Evolutionary conservation across 1,139 yeast genomes (phyloP).

Genomic region (Wickerhamiella infanticola): DNA sequence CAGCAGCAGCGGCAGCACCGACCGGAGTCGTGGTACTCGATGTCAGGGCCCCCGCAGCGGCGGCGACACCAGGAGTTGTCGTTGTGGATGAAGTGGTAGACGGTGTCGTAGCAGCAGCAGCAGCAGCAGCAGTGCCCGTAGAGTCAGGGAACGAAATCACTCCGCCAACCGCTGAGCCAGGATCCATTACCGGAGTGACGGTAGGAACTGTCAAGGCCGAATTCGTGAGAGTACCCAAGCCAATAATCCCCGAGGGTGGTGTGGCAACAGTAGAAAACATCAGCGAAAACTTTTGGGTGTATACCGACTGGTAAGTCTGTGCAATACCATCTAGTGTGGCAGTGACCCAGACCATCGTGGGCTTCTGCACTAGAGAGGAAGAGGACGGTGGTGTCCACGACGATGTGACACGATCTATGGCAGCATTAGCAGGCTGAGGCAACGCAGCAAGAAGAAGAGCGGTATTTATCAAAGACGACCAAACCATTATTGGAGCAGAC

Average conservation of each 20-base stretch:
- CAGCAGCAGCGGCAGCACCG: conserved; percentile 4
- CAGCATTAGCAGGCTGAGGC: neutral
- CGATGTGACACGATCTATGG: neutral
- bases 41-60: conserved; percentile 3
- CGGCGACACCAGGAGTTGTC: neutral
- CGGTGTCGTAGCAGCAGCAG: neutral
- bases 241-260: conserved; percentile 39
- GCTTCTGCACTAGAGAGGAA: conserved; percentile 5
- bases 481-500: neutral
- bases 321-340: conserved; percentile 3
- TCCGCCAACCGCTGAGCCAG: neutral
- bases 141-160: neutral
- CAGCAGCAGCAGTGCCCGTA: neutral
- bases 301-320: conserved; percentile 17
- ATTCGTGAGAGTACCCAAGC: conserved; percentile 30
- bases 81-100: neutral
- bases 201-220: neutral
- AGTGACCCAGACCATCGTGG: conserved; percentile 13
- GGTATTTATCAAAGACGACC: neutral
- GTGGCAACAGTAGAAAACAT: conserved; percentile 26
- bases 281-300: conserved; percentile 34
- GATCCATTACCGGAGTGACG: neutral
- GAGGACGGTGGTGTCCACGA: conserved; percentile 7
- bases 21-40: conserved; percentile 3
- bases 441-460: neutral